Base-by-base conservation (phyloP, 129 eudicot species). In the Pittosporum tobira region DNA sequence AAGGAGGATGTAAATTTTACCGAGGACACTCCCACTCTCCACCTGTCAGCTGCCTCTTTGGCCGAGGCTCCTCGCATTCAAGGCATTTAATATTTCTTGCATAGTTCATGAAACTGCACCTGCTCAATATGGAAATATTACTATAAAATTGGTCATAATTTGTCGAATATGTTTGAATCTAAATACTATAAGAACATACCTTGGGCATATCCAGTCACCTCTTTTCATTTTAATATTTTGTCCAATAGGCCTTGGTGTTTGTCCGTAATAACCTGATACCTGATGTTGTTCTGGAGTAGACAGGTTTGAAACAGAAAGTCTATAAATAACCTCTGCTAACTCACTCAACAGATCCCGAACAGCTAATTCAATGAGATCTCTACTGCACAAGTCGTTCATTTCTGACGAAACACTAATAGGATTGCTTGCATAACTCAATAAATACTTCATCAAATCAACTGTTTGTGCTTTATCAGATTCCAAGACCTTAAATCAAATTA, bases 21-120 rank as follows among this genome's bases (percentile, higher is more conserved):
- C 73, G 84, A 45, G 94, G 96, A 68, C 94, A 88, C 56, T 88
- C 87, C 96, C 96, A 88, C 77, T 88, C 94, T 45, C 84, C 68
- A 36, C 96, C 87, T 25, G 87, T 81, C 55, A 84, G 68, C 55
- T 65, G 80, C 63, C 79, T 78, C 51, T 61, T 81, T 45, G 94
- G 87, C 68, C 87, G 75, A 26, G 74, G 46, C 76, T 77, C 94
- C 76, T 84, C 78, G 27, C 94, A 84, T 62, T 84, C 81, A 42
- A 78, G 87, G 75, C 96, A 84, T 63, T 88, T 71, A 21, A 62
- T 10, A 65, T 88, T 81, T 69, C 68, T 81, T 19, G 96, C 87
- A 71, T 73, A 75, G 78, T 84, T 88, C 94, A 81, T 79, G 67
- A 79, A 84, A 63, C 62, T 74, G 75, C 96, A 88, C 83, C 96